Base-by-base conservation (phyloP, 805 yeast species). In the Starmerella apicola region DNA sequence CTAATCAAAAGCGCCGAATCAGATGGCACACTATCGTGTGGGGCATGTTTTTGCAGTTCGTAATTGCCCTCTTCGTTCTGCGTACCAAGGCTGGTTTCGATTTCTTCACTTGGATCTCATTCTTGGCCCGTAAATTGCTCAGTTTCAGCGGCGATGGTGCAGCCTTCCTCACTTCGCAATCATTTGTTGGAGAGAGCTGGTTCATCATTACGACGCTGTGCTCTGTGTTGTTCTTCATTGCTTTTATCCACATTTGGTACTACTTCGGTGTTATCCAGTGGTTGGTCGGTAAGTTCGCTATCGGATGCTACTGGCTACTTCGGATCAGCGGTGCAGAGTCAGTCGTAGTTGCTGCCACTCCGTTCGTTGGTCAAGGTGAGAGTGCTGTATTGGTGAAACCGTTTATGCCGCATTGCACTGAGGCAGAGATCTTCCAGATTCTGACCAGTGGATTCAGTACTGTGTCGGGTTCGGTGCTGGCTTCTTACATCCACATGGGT, bases 321-420 rank as follows among this genome's bases (percentile, higher is more conserved):
- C 60, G 65, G 42, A 69, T 72, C 19, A 66, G 74, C 22, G 81
- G 81, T 50, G 77, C 79, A 38, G 81, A 74, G 54, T 72, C 78
- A 20, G 70, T 74, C 34, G 75, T 74, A 22, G 77, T 78, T 4
- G 77, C 79, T 34, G 79, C 79, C 0, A 69, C 79, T 21, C 81
- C 81, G 5, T 74, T 74, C 56, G 65, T 74, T 47, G 81, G 81
- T 33, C 73, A 71, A 48, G 81, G 81, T 51, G 81, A 74, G 59
- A 66, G 73, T 39, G 78, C 79, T 5, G 68, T 75, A 45, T 66
- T 74, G 51, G 65, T 74, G 52, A 73, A 74, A 53, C 74, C 74
- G 38, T 71, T 73, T 46, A 54, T 74, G 50, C 78, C 77, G 3
- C 74, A 60, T 55, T 64, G 72, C 47, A 74, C 81, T 35, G 65